Conservation (phyloP, 306 rosid genomes). For the Trifolium dubium region DNA sequence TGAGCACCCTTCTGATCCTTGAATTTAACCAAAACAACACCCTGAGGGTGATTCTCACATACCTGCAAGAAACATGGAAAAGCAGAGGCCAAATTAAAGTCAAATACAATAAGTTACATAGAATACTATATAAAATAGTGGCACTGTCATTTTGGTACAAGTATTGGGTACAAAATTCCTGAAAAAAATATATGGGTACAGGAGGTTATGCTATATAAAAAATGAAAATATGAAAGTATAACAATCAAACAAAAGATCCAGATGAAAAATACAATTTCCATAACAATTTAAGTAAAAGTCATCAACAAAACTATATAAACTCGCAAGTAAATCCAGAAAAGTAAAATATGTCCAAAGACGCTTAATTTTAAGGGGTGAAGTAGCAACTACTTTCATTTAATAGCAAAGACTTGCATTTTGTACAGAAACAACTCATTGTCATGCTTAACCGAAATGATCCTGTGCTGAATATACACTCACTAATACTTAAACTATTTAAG, state of each 20-base stretch:
- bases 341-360: too few species aligned
- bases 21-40: constrained; percentile 88
- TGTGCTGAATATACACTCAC: background rate
- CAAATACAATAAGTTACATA: constrained; percentile 16
- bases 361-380: background rate
- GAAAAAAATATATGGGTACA: background rate
- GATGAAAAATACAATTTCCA: constrained; percentile 13
- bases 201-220: background rate
- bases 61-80: constrained; percentile 58
- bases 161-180: constrained; percentile 13
- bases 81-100: constrained; percentile 14
- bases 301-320: constrained; percentile 5
- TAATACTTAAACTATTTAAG: background rate
- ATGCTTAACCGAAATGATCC: background rate
- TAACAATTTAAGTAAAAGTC: background rate
- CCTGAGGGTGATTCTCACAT: constrained; percentile 97
- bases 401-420: background rate
- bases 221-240: constrained; percentile 1
- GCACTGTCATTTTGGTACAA: background rate
- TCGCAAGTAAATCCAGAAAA: background rate
- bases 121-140: constrained; percentile 5
- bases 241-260: constrained; percentile 13
- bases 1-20: constrained; percentile 94
- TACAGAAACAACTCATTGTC: background rate
- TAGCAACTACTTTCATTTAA: constrained; percentile 11